A percentile compares a stretch with the other conserved stretches of the same genome.
Conservation (phyloP, 2,329 filamentous ascomycete genomes). For the Epichloe brachyelytri region DNA sequence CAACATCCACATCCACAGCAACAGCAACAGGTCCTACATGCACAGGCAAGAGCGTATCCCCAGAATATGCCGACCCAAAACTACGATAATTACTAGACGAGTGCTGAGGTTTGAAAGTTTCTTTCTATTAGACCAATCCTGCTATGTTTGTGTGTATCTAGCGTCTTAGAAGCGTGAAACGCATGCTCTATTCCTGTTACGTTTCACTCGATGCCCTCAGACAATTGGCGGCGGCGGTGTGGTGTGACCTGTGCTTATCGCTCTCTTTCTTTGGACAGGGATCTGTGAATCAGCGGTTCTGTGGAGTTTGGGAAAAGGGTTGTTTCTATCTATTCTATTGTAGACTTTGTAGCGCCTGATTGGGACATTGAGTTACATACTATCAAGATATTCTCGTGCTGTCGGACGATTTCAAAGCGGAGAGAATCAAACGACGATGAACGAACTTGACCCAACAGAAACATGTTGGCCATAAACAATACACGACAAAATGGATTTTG, state of each 20-base stretch:
- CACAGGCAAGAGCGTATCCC: slow-evolving; percentile 27
- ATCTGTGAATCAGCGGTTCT: background rate
- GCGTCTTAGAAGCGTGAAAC: background rate
- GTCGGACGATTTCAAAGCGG: background rate
- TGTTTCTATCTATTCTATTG: background rate
- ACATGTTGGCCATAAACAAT: background rate
- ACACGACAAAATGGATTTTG: background rate
- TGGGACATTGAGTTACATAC: background rate
- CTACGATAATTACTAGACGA: slow-evolving; percentile 23
- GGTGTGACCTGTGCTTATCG: background rate
- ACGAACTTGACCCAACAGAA: background rate
- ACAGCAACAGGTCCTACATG: slow-evolving; percentile 23
- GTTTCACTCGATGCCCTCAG: background rate
- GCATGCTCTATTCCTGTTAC: background rate
- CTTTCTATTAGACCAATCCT: background rate
- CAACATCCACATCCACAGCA: slow-evolving; percentile 19
- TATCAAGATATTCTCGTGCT: background rate
- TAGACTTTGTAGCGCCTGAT: background rate
- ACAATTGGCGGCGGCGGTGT: background rate
- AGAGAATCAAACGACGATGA: background rate
- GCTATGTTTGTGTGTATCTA: background rate
- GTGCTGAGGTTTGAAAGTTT: background rate
- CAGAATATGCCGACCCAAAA: slow-evolving; percentile 26
- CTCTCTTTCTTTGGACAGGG: background rate
- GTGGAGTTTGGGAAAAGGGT: background rate